Percentiles rank a stretch among this genome's conserved stretches.
phyloP scores from a whole-genome alignment of 2,329 filamentous ascomycete species.

The Parascedosporium putredinis region DNA sequence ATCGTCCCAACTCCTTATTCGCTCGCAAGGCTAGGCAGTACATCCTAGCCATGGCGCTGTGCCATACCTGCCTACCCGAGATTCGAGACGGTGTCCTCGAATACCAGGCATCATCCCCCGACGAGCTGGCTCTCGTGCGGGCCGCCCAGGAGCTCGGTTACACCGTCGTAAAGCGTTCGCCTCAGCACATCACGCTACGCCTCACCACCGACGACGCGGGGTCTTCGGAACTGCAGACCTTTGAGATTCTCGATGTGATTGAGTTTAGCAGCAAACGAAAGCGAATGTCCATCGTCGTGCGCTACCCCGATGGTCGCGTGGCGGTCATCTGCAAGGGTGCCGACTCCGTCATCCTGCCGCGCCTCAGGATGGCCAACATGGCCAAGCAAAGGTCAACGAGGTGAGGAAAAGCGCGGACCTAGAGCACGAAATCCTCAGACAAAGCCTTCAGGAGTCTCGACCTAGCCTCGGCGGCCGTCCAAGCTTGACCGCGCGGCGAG shows the following conservation, averaged over 20 bases:
- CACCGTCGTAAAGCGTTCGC: constrained; percentile 61
- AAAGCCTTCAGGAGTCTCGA: constrained; percentile 45
- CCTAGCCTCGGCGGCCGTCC: constrained; percentile 46
- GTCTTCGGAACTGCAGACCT: constrained; percentile 45
- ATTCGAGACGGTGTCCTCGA: constrained; percentile 59
- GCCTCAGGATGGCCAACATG: constrained; percentile 61
- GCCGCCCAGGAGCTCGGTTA: constrained; percentile 82
- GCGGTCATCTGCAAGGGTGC: constrained; percentile 86
- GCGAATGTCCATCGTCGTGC: constrained; percentile 80
- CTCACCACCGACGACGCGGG: constrained; percentile 26
- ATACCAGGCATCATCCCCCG: constrained; percentile 82
- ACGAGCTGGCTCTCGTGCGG: constrained; percentile 75
- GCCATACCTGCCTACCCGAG: constrained; percentile 85
- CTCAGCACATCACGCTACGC: constrained; percentile 52
- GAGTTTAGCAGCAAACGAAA: constrained; percentile 87
- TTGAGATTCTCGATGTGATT: constrained; percentile 75
- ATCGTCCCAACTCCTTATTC: constrained; percentile 66
- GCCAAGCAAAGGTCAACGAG: constrained; percentile 61
- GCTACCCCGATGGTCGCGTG: constrained; percentile 73
- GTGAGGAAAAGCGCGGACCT: constrained; percentile 52
- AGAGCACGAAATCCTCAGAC: constrained; percentile 44
- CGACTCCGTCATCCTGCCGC: constrained; percentile 70
- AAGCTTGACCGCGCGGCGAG: constrained; percentile 37
- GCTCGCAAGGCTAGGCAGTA: constrained; percentile 72
- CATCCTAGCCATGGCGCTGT: constrained; percentile 73